Percentiles rank a stretch among this genome's conserved stretches.
phyloP scores from a whole-genome alignment of 176 grass and related monocot genomes.

The Areca catechu region DNA sequence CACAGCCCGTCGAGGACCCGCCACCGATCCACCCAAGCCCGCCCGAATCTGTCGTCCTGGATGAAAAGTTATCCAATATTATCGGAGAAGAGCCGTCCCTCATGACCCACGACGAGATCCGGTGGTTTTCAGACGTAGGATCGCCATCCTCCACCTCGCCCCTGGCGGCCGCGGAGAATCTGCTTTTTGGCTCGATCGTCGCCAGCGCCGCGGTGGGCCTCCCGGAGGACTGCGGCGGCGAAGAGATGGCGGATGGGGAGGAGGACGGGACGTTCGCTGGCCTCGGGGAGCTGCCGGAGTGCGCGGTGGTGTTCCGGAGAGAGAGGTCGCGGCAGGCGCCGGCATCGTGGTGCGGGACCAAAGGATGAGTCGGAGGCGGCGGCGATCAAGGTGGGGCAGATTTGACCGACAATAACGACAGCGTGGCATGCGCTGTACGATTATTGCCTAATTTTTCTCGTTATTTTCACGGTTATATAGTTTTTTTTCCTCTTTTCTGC shows the following conservation, averaged over 20 bases:
- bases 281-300: constrained; percentile 74
- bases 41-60: too few relatives aligned
- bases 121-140: constrained; percentile 58
- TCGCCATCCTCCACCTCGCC: constrained; percentile 40
- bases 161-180: constrained; percentile 29
- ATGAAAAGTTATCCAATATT: too few relatives aligned
- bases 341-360: too few relatives aligned
- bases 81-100: too few relatives aligned
- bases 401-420: too few relatives aligned
- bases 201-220: constrained; percentile 23
- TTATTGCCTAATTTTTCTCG: too few relatives aligned
- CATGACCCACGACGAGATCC: constrained; percentile 8
- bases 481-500: too few relatives aligned
- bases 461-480: too few relatives aligned
- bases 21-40: background rate
- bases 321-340: constrained; percentile 24
- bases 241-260: constrained; percentile 26
- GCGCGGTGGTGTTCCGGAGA: constrained; percentile 66
- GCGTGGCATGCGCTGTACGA: too few relatives aligned
- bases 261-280: constrained; percentile 71
- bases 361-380: too few relatives aligned
- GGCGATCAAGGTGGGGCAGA: too few relatives aligned
- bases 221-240: constrained; percentile 38
- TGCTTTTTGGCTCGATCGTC: constrained; percentile 49
- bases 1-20: background rate